Conservation (phyloP, 176 grass and related monocot genomes). For the Raddia distichophylla region DNA sequence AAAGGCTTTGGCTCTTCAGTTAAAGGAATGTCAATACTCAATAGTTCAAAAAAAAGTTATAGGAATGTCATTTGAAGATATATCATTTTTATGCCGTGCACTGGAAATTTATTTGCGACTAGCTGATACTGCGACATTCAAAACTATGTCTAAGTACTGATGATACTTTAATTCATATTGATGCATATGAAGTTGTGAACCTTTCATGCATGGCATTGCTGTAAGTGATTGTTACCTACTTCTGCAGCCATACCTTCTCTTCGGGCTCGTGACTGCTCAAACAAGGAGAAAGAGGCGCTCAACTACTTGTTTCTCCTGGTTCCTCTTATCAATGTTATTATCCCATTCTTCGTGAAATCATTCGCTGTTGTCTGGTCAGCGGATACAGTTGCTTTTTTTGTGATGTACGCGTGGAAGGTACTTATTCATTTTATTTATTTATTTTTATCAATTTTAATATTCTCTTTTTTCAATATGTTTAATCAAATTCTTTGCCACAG, state of each 20-base stretch:
- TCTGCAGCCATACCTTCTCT: constrained; percentile 92
- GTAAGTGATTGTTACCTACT: constrained; percentile 13
- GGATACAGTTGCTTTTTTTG: constrained; percentile 81
- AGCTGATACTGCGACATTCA: not conserved
- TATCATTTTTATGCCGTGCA: not conserved
- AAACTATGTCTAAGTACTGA: not conserved
- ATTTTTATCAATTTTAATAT: not conserved
- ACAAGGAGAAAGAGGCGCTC: constrained; percentile 99
- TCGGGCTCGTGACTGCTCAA: constrained; percentile 88
- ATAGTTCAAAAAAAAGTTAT: no score
- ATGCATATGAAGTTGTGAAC: not conserved
- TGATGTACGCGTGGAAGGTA: constrained; percentile 99
- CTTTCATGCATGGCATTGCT: not conserved
- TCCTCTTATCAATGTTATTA: constrained; percentile 78
- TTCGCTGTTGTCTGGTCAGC: constrained; percentile 93
- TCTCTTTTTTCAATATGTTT: constrained; percentile 8
- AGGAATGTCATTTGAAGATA: no score
- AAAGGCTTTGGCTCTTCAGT: no score
- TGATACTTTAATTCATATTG: not conserved
- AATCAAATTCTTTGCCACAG: constrained; percentile 47
- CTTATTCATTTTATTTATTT: constrained; percentile 11
- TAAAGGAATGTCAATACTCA: no score
- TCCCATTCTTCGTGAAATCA: constrained; percentile 91
- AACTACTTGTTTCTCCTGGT: constrained; percentile 94
- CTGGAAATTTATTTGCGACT: not conserved